Percentiles rank a stretch among this genome's conserved stretches.
Conservation (phyloP, 2,329 filamentous ascomycete species). For the Claviceps fusiformis region DNA sequence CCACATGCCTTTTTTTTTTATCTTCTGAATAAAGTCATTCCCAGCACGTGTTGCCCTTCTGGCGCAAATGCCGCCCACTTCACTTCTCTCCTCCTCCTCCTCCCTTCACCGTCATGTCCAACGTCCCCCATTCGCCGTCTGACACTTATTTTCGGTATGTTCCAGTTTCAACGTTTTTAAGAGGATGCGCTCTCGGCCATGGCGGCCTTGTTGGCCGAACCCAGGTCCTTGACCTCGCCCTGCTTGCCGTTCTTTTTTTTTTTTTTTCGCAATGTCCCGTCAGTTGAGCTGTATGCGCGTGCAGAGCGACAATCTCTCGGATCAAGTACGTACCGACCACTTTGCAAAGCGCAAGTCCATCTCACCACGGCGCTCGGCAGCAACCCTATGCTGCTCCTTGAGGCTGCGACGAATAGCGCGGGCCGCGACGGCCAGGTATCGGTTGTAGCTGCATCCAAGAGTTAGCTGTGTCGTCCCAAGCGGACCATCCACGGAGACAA, state of each 20-base stretch:
- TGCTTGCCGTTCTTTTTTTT: constrained; percentile 78
- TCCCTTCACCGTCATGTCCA: not conserved
- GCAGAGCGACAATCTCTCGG: not conserved
- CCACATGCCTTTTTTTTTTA: not conserved
- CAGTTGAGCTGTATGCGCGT: not conserved
- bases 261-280: constrained; percentile 21
- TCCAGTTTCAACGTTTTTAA: constrained; percentile 10
- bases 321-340: constrained; percentile 62
- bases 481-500: constrained; percentile 1
- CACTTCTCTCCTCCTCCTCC: not conserved
- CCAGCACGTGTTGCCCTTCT: not conserved
- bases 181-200: constrained; percentile 25
- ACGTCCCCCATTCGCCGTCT: not conserved
- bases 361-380: constrained; percentile 78
- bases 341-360: constrained; percentile 82
- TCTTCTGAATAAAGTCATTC: not conserved
- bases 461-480: constrained; percentile 1
- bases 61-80: not conserved
- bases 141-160: not conserved
- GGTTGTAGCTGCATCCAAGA: constrained; percentile 74
- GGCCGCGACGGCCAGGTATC: constrained; percentile 91
- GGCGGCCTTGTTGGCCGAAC: constrained; percentile 35
- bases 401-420: constrained; percentile 91
- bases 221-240: constrained; percentile 67
- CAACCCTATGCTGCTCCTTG: constrained; percentile 85